A percentile compares a stretch with the other conserved stretches of the same genome.
Conservation (phyloP, 225 moss, liverwort and hornwort genomes). For the Neckera pumila region DNA sequence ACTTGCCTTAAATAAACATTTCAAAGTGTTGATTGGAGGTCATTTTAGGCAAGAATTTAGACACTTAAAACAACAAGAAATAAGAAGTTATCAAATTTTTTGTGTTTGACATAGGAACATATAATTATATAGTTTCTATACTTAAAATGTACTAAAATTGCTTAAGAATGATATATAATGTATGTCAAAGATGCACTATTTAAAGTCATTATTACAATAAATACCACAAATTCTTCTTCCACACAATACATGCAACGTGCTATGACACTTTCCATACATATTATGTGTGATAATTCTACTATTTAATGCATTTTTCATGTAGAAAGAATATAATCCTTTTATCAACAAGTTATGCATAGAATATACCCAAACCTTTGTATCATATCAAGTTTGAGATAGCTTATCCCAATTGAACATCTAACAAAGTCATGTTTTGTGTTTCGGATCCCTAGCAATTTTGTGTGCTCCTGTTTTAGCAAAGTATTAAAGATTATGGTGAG, state of each 20-base stretch:
- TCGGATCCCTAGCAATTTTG: not conserved
- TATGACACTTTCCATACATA: not conserved
- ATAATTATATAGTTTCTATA: not conserved
- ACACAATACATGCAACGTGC: not conserved
- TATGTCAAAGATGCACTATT: not conserved
- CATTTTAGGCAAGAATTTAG: not conserved
- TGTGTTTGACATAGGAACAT: not conserved
- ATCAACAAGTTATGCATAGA: not conserved
- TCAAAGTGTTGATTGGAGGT: not conserved
- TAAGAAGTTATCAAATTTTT: not conserved
- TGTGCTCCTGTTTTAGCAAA: rapidly evolving
- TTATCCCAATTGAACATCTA: not conserved
- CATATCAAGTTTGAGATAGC: not conserved
- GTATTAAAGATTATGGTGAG: not conserved
- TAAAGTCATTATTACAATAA: not conserved
- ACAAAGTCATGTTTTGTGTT: not conserved
- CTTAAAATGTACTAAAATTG: not conserved
- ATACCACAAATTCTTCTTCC: not conserved
- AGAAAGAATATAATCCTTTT: not conserved
- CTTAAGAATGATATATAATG: too few species aligned
- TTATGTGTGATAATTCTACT: not conserved
- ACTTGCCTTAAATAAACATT: not conserved
- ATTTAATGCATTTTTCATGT: not conserved
- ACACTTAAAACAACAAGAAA: not conserved
- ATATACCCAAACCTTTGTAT: not conserved